Conservation (phyloP, 805 yeast species). For the Candida glaebosa region DNA sequence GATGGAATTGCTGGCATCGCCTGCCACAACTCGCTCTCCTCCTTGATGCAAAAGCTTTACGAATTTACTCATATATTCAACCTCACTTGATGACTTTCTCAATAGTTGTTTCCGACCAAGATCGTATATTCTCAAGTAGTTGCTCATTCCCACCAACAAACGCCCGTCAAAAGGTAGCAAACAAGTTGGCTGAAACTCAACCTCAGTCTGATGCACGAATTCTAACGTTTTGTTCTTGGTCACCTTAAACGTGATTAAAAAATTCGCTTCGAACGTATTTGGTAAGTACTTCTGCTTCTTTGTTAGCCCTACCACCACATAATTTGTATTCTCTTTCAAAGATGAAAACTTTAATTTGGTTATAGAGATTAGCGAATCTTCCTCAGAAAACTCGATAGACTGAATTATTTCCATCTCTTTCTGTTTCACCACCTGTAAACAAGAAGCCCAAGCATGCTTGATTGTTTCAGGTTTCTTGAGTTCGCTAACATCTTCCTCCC, state of each 20-base stretch:
- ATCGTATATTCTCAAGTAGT: conserved; percentile 57
- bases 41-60: conserved; percentile 53
- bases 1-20: conserved; percentile 70
- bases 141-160: conserved; percentile 56
- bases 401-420: conserved; percentile 32
- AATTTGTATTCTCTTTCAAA: conserved; percentile 18
- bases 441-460: conserved; percentile 45
- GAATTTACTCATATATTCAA: conserved; percentile 47
- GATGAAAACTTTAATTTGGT: conserved; percentile 27
- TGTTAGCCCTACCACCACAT: conserved; percentile 47
- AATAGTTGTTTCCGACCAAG: conserved; percentile 79
- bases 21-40: conserved; percentile 55
- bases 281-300: conserved; percentile 27
- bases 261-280: conserved; percentile 18
- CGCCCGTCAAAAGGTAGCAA: conserved; percentile 53
- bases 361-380: conserved; percentile 43
- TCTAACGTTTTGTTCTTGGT: conserved; percentile 30
- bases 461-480: conserved; percentile 35
- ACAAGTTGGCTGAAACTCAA: conserved; percentile 47
- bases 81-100: conserved; percentile 51
- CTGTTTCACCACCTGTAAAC: conserved; percentile 48
- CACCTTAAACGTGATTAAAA: conserved; percentile 36
- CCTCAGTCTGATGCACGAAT: conserved; percentile 57
- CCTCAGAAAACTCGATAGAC: conserved; percentile 40
- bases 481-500: conserved; percentile 31